Conservation (phyloP, 2,329 filamentous ascomycete species). For the Penicillium rolfsii region DNA sequence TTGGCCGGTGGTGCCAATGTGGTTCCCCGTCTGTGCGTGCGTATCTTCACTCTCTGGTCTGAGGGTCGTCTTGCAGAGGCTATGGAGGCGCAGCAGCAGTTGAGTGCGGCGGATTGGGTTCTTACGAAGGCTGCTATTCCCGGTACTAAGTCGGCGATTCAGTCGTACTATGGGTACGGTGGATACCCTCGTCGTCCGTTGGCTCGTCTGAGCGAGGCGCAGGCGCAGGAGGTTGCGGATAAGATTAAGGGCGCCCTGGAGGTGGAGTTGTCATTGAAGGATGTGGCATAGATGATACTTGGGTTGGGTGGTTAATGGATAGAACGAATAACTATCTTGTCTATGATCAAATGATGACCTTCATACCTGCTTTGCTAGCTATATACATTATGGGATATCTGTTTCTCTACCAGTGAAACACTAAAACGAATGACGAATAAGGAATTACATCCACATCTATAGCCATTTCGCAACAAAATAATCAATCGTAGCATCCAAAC, state of each 20-base stretch:
- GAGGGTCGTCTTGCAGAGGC: constrained; percentile 77
- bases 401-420: background rate
- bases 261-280: constrained; percentile 40
- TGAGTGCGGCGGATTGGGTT: constrained; percentile 81
- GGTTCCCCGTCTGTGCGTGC: constrained; percentile 79
- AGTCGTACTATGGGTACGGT: constrained; percentile 82
- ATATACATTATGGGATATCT: background rate
- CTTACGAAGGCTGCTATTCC: constrained; percentile 82
- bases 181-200: constrained; percentile 72
- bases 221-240: constrained; percentile 37
- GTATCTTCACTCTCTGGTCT: constrained; percentile 76
- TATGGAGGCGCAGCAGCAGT: constrained; percentile 71
- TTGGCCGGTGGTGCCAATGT: constrained; percentile 88
- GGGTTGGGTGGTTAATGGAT: constrained; percentile 4
- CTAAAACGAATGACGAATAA: background rate
- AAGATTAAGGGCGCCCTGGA: constrained; percentile 43
- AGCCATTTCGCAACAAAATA: background rate
- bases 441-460: too few species aligned
- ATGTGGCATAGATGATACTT: constrained; percentile 31
- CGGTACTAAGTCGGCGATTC: constrained; percentile 81
- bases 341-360: constrained; percentile 13
- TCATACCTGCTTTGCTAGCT: background rate
- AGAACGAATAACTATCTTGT: constrained; percentile 12
- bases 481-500: background rate
- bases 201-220: constrained; percentile 36